A percentile compares a stretch with the other conserved stretches of the same genome.
Evolutionary conservation across 495 filamentous ascomycete genomes (phyloP).

Genomic region (Talaromyces borbonicus): DNA sequence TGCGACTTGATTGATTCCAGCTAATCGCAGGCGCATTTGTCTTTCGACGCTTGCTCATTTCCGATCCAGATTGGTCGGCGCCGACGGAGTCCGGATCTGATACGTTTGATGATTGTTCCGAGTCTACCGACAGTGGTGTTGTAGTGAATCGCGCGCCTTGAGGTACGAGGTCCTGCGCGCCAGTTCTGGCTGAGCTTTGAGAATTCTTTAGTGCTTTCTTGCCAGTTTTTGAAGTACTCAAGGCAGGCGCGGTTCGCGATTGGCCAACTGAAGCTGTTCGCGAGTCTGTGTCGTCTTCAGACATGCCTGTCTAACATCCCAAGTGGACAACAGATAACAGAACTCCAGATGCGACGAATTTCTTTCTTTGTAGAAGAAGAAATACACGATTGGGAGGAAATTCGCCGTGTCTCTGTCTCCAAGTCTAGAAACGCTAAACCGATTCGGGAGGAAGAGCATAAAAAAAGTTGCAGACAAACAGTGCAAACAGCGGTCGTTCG

Average conservation of each 20-base stretch:
- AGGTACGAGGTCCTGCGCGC: constrained; percentile 29
- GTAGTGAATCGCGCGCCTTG: constrained; percentile 29
- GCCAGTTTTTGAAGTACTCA: constrained; percentile 3
- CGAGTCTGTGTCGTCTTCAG: constrained; percentile 33
- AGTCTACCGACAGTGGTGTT: constrained; percentile 23
- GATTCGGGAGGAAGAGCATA: not conserved
- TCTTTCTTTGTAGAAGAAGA: too few species aligned
- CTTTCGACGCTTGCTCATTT: constrained; percentile 5
- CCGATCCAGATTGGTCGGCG: constrained; percentile 3
- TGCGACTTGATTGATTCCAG: constrained; percentile 33
- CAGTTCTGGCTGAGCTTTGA: constrained; percentile 13
- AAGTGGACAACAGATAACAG: not conserved
- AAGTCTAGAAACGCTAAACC: not conserved
- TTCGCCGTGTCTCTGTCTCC: too few species aligned
- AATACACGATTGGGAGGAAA: too few species aligned
- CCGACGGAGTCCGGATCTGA: constrained; percentile 17
- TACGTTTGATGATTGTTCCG: constrained; percentile 21
- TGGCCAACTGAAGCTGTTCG: constrained; percentile 31
- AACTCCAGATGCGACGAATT: too few species aligned
- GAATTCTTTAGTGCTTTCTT: constrained; percentile 23
- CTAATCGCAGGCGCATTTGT: constrained; percentile 25
- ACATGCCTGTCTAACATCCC: constrained; percentile 16
- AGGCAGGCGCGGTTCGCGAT: constrained; percentile 12
- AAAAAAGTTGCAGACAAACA: too few species aligned
- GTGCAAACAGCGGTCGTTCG: too few species aligned